These are phyloP conservation scores for Beta corolliflora DNA, from an alignment of 179 eudicot species.

Conservation along the genomic window DNA sequence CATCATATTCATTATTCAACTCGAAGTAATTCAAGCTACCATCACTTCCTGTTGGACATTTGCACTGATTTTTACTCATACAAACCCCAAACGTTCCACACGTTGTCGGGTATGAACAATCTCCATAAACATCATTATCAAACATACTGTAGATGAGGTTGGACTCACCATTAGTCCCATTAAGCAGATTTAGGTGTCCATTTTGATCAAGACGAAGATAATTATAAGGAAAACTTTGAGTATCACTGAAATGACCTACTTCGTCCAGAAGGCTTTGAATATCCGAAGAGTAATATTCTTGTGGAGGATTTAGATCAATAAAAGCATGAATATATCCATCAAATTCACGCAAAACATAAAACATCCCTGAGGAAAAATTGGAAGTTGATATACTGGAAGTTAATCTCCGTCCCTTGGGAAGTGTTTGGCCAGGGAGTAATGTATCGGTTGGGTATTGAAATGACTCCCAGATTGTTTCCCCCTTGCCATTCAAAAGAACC, in stretches of 20 bases:
- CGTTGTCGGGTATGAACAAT: not conserved
- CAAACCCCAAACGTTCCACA: slow-evolving; percentile 28
- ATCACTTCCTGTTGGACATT: not conserved
- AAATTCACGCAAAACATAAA: not conserved
- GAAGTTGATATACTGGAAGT: not conserved
- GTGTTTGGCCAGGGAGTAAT: not conserved
- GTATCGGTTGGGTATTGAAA: slow-evolving; percentile 16
- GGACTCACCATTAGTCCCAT: not conserved
- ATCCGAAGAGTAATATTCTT: not conserved
- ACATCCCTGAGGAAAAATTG: not conserved
- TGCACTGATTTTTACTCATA: not conserved
- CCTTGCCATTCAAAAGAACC: not conserved
- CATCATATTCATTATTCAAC: not conserved
- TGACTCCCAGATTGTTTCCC: slow-evolving; percentile 1
- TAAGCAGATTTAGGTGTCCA: not conserved
- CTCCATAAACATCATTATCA: not conserved
- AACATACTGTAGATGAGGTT: no score
- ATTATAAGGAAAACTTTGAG: not conserved
- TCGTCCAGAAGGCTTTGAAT: no score
- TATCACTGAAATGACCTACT: no score
- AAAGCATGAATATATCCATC: not conserved
- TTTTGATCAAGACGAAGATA: slow-evolving; percentile 6
- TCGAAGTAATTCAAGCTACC: not conserved
- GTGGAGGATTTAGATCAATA: not conserved
- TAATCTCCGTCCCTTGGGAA: not conserved